Conservation (phyloP, 345 rosid species). For the Moringa oleifera region DNA sequence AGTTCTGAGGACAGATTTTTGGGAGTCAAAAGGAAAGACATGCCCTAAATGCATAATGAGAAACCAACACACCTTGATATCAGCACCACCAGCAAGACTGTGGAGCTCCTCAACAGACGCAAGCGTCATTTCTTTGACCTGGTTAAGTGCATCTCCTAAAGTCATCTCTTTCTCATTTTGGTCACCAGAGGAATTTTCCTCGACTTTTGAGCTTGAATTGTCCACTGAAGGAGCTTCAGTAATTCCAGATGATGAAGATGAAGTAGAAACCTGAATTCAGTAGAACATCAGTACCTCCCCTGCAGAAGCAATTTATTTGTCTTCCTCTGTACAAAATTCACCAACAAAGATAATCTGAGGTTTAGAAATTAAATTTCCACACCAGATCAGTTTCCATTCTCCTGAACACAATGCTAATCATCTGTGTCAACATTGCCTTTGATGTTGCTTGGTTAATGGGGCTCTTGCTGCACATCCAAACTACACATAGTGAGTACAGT, state of each 20-base stretch:
- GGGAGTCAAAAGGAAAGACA: neutral
- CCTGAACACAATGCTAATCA: constrained; percentile 87
- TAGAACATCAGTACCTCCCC: constrained; percentile 21
- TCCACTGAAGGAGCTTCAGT: constrained; percentile 46
- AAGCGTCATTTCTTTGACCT: constrained; percentile 63
- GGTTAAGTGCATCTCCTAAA: constrained; percentile 77
- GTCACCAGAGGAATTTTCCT: constrained; percentile 45
- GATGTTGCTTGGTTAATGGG: constrained; percentile 97
- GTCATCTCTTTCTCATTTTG: constrained; percentile 66
- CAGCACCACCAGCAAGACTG: constrained; percentile 94
- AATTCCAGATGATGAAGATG: constrained; percentile 41
- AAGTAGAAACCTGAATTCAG: constrained; percentile 52
- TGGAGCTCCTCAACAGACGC: constrained; percentile 97
- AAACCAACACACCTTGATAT: constrained; percentile 65
- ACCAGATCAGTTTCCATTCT: constrained; percentile 97
- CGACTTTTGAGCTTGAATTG: constrained; percentile 36
- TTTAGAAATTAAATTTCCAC: constrained; percentile 21
- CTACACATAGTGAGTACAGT: constrained; percentile 22
- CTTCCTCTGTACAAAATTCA: neutral
- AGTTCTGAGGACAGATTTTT: too few relatives aligned
- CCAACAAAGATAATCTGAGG: neutral
- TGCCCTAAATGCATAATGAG: neutral
- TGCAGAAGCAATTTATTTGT: constrained; percentile 16
- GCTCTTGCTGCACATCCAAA: constrained; percentile 80
- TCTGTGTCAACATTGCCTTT: constrained; percentile 98